phyloP scores from a whole-genome alignment of 306 rosid species.

The Cicer judaicum region DNA sequence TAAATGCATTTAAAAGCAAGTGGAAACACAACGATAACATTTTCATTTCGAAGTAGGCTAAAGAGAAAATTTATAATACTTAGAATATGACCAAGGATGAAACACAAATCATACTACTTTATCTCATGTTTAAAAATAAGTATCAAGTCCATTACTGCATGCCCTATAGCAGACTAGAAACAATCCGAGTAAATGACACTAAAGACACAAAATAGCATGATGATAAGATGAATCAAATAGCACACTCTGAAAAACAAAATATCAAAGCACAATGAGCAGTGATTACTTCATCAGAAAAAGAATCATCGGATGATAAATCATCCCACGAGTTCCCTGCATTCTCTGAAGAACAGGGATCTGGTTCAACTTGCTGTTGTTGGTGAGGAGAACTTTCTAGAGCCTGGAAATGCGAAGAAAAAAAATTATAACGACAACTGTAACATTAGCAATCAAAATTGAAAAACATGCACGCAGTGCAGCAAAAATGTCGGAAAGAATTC shows the following conservation, averaged over 20 bases:
- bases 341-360: constrained; percentile 64
- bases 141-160: background rate
- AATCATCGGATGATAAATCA: constrained; percentile 65
- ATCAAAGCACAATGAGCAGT: constrained; percentile 25
- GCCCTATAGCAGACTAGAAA: constrained; percentile 34
- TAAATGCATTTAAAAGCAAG: constrained; percentile 28
- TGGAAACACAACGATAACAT: constrained; percentile 1
- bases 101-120: constrained; percentile 24
- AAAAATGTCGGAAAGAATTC: constrained; percentile 30
- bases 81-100: background rate
- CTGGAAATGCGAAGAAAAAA: constrained; percentile 50
- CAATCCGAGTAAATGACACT: constrained; percentile 17
- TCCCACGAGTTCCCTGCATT: constrained; percentile 60
- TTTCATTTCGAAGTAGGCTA: background rate
- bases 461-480: constrained; percentile 19
- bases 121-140: constrained; percentile 28
- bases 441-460: constrained; percentile 6
- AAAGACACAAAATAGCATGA: constrained; percentile 26
- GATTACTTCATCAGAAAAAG: constrained; percentile 70
- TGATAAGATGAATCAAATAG: constrained; percentile 25
- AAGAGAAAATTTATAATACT: constrained; percentile 20
- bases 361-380: constrained; percentile 55
- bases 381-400: constrained; percentile 67
- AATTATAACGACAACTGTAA: constrained; percentile 6
- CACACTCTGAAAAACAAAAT: constrained; percentile 23